These are phyloP conservation scores for Penicillium tannophilum DNA, from an alignment of 495 filamentous ascomycete genomes.

Conservation along the genomic window DNA sequence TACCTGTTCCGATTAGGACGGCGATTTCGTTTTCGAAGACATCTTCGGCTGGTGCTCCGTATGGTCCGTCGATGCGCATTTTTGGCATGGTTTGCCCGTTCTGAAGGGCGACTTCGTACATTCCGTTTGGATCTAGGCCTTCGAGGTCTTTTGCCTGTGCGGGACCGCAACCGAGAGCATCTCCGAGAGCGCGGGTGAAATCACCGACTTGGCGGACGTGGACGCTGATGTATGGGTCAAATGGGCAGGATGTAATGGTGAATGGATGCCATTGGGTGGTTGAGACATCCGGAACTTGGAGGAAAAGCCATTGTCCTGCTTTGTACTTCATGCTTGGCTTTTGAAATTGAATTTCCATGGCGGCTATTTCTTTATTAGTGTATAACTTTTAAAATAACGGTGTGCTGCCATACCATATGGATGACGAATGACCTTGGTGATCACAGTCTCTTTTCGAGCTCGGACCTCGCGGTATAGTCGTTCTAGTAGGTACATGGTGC, in stretches of 20 bases:
- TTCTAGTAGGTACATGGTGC: constrained; percentile 81
- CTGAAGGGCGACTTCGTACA: constrained; percentile 96
- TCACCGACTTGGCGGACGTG: constrained; percentile 97
- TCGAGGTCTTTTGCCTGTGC: constrained; percentile 85
- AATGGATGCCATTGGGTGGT: constrained; percentile 97
- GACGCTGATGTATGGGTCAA: constrained; percentile 89
- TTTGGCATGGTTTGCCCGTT: constrained; percentile 89
- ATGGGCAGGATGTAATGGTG: constrained; percentile 98
- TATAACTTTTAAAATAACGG: neutral
- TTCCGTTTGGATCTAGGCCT: constrained; percentile 86
- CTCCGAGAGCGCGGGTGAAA: constrained; percentile 84
- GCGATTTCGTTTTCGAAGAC: constrained; percentile 98
- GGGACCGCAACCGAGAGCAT: constrained; percentile 87
- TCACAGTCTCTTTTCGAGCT: constrained; percentile 76
- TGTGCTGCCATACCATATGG: constrained; percentile 76
- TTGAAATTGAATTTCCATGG: constrained; percentile 94
- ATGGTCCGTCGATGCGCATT: constrained; percentile 91
- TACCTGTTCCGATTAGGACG: constrained; percentile 94
- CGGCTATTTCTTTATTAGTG: constrained; percentile 55
- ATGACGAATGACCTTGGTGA: constrained; percentile 91
- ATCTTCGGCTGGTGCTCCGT: constrained; percentile 89
- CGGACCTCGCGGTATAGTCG: constrained; percentile 92
- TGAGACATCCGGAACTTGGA: constrained; percentile 88
- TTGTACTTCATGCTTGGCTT: constrained; percentile 99
- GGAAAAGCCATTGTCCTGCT: constrained; percentile 95